These are phyloP conservation scores for Hyphodiscus sp. DNA, from an alignment of 2,329 filamentous ascomycete genomes.

Conservation along the genomic window DNA sequence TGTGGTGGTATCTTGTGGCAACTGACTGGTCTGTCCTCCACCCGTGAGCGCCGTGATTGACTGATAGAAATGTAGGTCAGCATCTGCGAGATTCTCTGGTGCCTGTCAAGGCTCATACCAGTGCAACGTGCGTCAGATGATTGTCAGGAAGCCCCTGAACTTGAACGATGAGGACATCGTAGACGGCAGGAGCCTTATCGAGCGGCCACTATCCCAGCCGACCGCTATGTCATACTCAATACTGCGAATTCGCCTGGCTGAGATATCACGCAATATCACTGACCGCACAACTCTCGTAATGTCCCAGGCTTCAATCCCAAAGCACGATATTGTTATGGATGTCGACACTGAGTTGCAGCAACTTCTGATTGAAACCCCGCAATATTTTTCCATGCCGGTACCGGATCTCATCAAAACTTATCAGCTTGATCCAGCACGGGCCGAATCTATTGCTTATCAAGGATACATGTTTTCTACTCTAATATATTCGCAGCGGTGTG, in stretches of 20 bases:
- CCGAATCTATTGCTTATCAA: conserved; percentile 26
- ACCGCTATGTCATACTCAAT: conserved; percentile 35
- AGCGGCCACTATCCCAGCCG: conserved; percentile 15
- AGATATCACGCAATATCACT: conserved; percentile 31
- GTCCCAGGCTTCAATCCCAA: conserved; percentile 3
- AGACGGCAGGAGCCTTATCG: conserved; percentile 22
- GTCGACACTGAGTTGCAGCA: conserved; percentile 29
- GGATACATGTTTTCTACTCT: conserved; percentile 31
- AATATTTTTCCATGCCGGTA: conserved; percentile 26
- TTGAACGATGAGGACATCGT: conserved; percentile 31
- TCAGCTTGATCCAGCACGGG: conserved; percentile 15
- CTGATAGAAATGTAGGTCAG: conserved; percentile 5
- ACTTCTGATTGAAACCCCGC: conserved; percentile 28
- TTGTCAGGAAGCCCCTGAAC: conserved; percentile 31
- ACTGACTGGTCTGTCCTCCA: conserved; percentile 30
- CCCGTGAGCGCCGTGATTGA: neutral
- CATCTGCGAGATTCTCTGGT: conserved; percentile 26
- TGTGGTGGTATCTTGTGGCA: conserved; percentile 35
- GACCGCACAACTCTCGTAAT: conserved; percentile 28
- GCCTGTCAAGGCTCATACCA: conserved; percentile 31
- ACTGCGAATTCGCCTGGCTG: conserved; percentile 31
- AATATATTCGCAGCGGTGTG: conserved; percentile 31
- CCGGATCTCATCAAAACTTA: conserved; percentile 3
- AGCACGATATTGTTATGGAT: conserved; percentile 27
- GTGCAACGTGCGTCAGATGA: conserved; percentile 32